Evolutionary conservation across 495 filamentous ascomycete genomes (phyloP).

Genomic region (Neurospora sp.): DNA sequence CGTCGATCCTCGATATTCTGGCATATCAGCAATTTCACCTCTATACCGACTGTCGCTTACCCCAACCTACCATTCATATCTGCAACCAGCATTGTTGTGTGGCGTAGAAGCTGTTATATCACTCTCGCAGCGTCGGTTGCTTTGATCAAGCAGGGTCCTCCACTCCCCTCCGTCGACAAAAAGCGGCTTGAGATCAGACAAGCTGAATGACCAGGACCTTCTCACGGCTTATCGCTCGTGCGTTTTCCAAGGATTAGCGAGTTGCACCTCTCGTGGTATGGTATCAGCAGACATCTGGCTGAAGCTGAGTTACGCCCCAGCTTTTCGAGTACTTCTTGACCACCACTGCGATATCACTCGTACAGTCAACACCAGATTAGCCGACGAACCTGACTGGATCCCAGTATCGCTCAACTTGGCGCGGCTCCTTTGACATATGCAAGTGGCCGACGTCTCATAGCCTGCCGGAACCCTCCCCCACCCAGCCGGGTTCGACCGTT

Average conservation of each 20-base stretch:
- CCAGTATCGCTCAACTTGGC: slow-evolving; percentile 3
- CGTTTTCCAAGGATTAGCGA: neutral
- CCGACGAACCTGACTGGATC: slow-evolving; percentile 1
- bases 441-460: neutral
- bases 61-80: neutral
- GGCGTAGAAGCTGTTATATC: neutral
- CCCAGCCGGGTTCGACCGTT: neutral
- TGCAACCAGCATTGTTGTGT: neutral
- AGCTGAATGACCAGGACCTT: neutral
- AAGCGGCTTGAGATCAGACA: neutral
- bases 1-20: neutral
- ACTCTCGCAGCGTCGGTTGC: neutral
- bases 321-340: neutral
- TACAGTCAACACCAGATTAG: slow-evolving; percentile 5
- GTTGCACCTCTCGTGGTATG: neutral
- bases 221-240: neutral
- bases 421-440: slow-evolving; percentile 3
- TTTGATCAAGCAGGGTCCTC: neutral
- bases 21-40: neutral
- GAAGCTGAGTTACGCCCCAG: neutral
- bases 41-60: neutral
- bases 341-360: neutral
- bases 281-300: neutral
- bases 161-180: neutral
- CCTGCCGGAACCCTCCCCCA: neutral